Conservation (phyloP, 768 basidiomycete species). For the Mycena belliarum region DNA sequence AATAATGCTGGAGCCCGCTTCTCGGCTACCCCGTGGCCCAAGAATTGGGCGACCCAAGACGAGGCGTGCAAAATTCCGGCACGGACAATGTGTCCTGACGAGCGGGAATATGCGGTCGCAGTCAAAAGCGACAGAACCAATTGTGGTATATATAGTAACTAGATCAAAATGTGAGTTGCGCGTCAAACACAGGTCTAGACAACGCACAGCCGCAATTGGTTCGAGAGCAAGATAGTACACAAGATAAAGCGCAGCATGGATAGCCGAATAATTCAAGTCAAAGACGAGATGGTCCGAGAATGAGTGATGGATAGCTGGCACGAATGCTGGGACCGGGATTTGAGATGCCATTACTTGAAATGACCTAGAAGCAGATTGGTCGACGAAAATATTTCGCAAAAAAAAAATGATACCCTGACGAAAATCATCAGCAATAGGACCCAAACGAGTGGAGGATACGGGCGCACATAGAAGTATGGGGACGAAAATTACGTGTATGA, state of each 20-base stretch:
- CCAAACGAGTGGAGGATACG: not conserved
- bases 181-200: not conserved
- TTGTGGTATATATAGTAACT: conserved; percentile 85
- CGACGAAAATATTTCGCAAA: not conserved
- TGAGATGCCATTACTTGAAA: conserved; percentile 52
- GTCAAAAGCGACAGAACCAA: conserved; percentile 62
- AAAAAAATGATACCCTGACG: not conserved
- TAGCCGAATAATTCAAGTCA: conserved; percentile 66
- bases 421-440: not conserved
- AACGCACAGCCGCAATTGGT: conserved; percentile 79
- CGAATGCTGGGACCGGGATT: conserved; percentile 51
- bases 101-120: conserved; percentile 66
- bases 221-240: conserved; percentile 82
- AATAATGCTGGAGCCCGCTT: conserved; percentile 85
- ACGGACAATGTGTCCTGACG: conserved; percentile 50
- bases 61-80: conserved; percentile 59
- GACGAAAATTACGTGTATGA: conserved; percentile 85
- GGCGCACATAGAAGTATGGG: conserved; percentile 80
- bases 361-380: conserved; percentile 47
- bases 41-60: conserved; percentile 92
- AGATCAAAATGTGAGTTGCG: conserved; percentile 4
- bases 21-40: conserved; percentile 88
- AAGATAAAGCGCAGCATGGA: conserved; percentile 60
- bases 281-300: conserved; percentile 67
- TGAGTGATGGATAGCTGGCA: conserved; percentile 54